Evolutionary conservation across 2,329 filamentous ascomycete genomes (phyloP), one percentile per base, ranked within the genome.

Genomic region (Colletotrichum musae): DNA sequence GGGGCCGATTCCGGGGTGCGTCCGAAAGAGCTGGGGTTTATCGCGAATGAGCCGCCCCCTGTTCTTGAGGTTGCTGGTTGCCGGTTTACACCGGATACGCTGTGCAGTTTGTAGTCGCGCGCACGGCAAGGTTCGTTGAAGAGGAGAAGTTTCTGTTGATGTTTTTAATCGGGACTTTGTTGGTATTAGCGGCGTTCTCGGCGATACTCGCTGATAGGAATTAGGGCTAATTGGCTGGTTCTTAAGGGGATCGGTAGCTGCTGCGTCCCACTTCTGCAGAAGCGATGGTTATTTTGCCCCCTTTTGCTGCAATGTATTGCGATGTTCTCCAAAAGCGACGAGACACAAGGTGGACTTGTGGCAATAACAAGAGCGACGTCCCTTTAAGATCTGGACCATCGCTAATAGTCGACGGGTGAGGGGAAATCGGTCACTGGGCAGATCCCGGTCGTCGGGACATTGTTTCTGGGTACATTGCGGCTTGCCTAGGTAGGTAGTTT

Each of bases 221-320:
- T 26, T 58, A 36, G 54, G 56, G 50, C 66, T 65, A 66, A 45
- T 26, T 15, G 32, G 28, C 28, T 36, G 32, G 32, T 10, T 36
- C 32, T 36, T 32, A 3, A 10, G 28, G 28, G 28, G 26, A 50
- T 36, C 61, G 62, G 51, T 58, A 39, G 62, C 45, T 36, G 7
- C 51, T 15, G 56, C 56, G 67, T 69, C 62, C 62, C 67, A 69
- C 67, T 67, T 69, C 28, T 50, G 32, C 32, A 12, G 10, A 36
- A 10, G 32, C 32, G 32, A 10, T 36, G 9, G 2, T 36, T 36
- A 9, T 9, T 36, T 36, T 10, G 21, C 21, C 21, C 32, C 10
- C 7, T 9, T 36, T 36, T 2, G 10, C 7, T 36, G 7, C 32
- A 10, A 36, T 10, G 32, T 36, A 4, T 6, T 36, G 32, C 7